Evolutionary conservation across 495 filamentous ascomycete genomes (phyloP).

Genomic region (Halenospora varia): DNA sequence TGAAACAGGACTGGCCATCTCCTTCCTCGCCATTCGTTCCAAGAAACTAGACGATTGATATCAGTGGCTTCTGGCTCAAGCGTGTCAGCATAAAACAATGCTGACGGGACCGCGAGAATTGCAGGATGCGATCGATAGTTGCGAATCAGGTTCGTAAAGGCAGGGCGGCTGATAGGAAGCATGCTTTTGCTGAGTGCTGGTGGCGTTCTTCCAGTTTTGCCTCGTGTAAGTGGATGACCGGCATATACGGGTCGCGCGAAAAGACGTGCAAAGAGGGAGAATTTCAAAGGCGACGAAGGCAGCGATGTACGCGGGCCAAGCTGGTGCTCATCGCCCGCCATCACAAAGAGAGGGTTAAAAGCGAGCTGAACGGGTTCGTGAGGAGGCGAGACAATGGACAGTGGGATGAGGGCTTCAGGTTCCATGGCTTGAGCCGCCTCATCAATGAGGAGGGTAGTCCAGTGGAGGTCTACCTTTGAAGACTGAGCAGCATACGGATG

Average conservation of each 20-base stretch:
- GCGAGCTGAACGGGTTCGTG: constrained; percentile 20
- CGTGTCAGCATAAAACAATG: constrained; percentile 51
- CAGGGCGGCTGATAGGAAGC: constrained; percentile 35
- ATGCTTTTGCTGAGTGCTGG: constrained; percentile 9
- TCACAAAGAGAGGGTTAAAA: constrained; percentile 42
- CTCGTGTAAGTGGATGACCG: constrained; percentile 45
- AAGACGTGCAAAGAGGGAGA: constrained; percentile 49
- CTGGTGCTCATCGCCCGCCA: constrained; percentile 55
- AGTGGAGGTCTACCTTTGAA: constrained; percentile 35
- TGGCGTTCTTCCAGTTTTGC: constrained; percentile 16
- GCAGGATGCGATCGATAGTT: constrained; percentile 57
- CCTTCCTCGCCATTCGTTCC: constrained; percentile 44
- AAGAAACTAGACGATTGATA: constrained; percentile 32
- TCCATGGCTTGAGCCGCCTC: constrained; percentile 57
- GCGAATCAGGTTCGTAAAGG: constrained; percentile 51
- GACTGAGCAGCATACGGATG: constrained; percentile 16
- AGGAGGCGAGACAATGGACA: constrained; percentile 48
- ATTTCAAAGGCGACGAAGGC: constrained; percentile 33
- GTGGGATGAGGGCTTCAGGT: constrained; percentile 44
- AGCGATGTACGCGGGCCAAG: constrained; percentile 46
- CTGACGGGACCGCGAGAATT: constrained; percentile 48
- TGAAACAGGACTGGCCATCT: constrained; percentile 47
- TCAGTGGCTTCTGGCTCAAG: constrained; percentile 42
- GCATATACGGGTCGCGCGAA: constrained; percentile 41
- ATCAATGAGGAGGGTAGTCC: constrained; percentile 51